Evolutionary conservation across 2,329 filamentous ascomycete genomes (phyloP).

Genomic region (Phyllosticta citrichinensis): DNA sequence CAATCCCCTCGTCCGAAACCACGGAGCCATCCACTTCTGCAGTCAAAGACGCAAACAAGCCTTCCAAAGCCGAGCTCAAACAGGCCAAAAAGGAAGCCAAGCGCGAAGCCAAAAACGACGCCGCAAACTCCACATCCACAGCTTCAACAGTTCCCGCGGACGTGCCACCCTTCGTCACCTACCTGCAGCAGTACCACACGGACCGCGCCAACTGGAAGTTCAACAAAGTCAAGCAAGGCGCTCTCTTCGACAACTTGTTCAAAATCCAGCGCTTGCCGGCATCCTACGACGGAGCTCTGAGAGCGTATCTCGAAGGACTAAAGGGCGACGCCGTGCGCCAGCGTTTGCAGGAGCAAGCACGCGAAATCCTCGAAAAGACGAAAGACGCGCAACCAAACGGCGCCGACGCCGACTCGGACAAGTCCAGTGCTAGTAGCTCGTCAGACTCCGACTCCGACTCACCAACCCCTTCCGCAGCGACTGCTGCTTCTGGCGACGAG

Average conservation of each 20-base stretch:
- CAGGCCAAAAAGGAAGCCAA: slow-evolving; percentile 17
- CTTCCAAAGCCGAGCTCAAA: slow-evolving; percentile 13
- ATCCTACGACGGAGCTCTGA: slow-evolving; percentile 57
- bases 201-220: slow-evolving; percentile 77
- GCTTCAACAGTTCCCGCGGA: slow-evolving; percentile 23
- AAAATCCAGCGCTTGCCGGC: slow-evolving; percentile 61
- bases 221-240: slow-evolving; percentile 85
- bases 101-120: slow-evolving; percentile 10
- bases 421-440: not conserved
- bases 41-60: slow-evolving; percentile 13
- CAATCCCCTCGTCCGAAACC: not conserved
- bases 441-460: slow-evolving; percentile 15
- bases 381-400: slow-evolving; percentile 13
- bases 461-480: slow-evolving; percentile 25
- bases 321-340: slow-evolving; percentile 61
- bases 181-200: slow-evolving; percentile 66
- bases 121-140: slow-evolving; percentile 13
- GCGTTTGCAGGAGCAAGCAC: slow-evolving; percentile 56
- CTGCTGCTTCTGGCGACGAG: slow-evolving; percentile 26
- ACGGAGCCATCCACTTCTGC: not conserved
- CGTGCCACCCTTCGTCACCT: slow-evolving; percentile 58
- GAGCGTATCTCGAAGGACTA: slow-evolving; percentile 68
- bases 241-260: slow-evolving; percentile 74
- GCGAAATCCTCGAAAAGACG: slow-evolving; percentile 44
- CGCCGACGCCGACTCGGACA: not conserved